Conservation (phyloP, 495 filamentous ascomycete genomes). For the Penicillium angulare region DNA sequence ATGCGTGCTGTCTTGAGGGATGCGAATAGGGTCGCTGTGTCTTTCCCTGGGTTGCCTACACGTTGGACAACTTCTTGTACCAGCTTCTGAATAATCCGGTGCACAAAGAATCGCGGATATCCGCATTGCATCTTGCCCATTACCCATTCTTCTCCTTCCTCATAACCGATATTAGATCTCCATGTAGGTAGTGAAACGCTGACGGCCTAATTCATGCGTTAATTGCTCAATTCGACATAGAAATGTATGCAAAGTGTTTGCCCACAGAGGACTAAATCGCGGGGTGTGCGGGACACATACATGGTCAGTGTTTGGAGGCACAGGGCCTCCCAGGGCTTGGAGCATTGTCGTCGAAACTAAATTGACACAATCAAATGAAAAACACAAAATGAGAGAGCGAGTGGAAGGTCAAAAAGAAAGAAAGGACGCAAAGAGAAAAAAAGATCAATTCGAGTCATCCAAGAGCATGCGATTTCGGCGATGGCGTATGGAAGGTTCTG, state of each 20-base stretch:
- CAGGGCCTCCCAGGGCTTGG: slow-evolving; percentile 41
- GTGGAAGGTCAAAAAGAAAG: not conserved
- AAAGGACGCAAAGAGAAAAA: not conserved
- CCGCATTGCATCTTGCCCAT: slow-evolving; percentile 81
- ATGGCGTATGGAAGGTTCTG: slow-evolving; percentile 7
- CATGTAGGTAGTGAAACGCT: slow-evolving; percentile 96
- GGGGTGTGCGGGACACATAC: slow-evolving; percentile 38
- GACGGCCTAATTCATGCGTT: slow-evolving; percentile 67
- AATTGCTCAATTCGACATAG: slow-evolving; percentile 1
- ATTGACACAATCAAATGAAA: not conserved
- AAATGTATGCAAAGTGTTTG: not conserved
- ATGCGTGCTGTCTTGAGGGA: slow-evolving; percentile 61
- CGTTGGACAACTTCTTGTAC: slow-evolving; percentile 62
- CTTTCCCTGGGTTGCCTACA: slow-evolving; percentile 55
- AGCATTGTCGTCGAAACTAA: slow-evolving; percentile 32
- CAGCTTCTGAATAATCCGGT: slow-evolving; percentile 76
- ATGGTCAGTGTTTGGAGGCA: slow-evolving; percentile 55
- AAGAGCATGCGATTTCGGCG: slow-evolving; percentile 36
- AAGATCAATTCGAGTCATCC: slow-evolving; percentile 10
- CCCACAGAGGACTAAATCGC: slow-evolving; percentile 20
- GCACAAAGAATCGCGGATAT: slow-evolving; percentile 94
- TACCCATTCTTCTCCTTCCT: slow-evolving; percentile 88
- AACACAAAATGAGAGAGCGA: not conserved
- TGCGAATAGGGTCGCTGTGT: slow-evolving; percentile 80
- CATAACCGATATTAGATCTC: slow-evolving; percentile 85